A percentile compares a stretch with the other conserved stretches of the same genome.
phyloP scores from a whole-genome alignment of 2,329 filamentous ascomycete species.

The Fusarium lyarnte region DNA sequence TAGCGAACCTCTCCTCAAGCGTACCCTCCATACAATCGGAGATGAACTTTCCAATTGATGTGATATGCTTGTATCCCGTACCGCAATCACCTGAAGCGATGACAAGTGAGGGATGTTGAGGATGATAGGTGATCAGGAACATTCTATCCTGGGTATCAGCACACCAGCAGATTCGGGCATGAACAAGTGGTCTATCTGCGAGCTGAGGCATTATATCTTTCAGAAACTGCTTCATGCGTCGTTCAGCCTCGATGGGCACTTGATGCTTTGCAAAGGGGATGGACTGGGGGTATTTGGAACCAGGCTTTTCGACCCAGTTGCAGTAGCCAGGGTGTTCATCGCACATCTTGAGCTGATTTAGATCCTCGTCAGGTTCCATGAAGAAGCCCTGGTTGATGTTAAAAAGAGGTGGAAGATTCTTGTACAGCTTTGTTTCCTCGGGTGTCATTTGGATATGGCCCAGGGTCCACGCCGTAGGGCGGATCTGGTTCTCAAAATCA shows the following conservation, averaged over 20 bases:
- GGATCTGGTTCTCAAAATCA: constrained; percentile 34
- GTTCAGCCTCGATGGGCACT: constrained; percentile 19
- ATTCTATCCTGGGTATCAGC: constrained; percentile 25
- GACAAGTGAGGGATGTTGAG: constrained; percentile 12
- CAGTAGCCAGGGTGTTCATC: constrained; percentile 32
- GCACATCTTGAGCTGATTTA: constrained; percentile 28
- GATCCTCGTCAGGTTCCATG: constrained; percentile 32
- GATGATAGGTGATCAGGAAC: constrained; percentile 31
- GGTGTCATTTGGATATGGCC: constrained; percentile 31
- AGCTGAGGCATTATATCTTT: constrained; percentile 21
- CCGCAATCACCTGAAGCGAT: constrained; percentile 30
- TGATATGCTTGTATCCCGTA: constrained; percentile 24
- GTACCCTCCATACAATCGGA: constrained; percentile 19
- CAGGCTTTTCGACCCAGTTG: constrained; percentile 16
- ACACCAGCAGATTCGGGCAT: constrained; percentile 33
- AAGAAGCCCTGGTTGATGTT: constrained; percentile 33
- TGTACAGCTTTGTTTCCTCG: constrained; percentile 12
- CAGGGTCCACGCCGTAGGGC: constrained; percentile 19
- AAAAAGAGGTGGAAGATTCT: constrained; percentile 23
- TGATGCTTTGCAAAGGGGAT: constrained; percentile 30
- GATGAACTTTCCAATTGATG: constrained; percentile 19
- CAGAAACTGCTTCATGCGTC: constrained; percentile 4
- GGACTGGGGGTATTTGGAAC: not conserved
- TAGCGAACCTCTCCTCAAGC: constrained; percentile 4
- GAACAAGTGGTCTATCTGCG: constrained; percentile 18